These are phyloP conservation scores for Backusella psychrophila DNA, from an alignment of 192 early-diverging fungal genomes.

Conservation along the genomic window DNA sequence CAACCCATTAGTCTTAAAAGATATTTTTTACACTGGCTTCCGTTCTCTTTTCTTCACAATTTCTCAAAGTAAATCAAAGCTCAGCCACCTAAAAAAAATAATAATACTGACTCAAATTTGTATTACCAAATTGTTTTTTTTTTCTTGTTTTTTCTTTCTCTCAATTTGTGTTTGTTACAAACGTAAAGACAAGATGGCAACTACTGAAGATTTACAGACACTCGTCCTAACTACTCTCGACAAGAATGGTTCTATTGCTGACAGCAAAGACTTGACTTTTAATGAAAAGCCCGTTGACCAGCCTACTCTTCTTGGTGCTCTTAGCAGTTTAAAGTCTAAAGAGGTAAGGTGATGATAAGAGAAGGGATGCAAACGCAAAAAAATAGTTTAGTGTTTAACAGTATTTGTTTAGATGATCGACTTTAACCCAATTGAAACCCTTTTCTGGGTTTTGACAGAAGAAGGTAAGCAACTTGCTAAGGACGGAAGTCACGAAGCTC, in stretches of 20 bases:
- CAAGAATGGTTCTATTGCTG: constrained; percentile 61
- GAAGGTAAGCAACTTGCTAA: constrained; percentile 87
- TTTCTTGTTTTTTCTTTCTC: not conserved
- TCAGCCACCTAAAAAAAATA: constrained; percentile 6
- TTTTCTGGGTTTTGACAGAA: constrained; percentile 80
- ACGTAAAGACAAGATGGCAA: constrained; percentile 14
- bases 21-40: not conserved
- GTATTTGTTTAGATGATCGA: constrained; percentile 64
- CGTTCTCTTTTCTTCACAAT: not conserved
- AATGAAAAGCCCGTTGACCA: constrained; percentile 65
- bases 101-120: constrained; percentile 8
- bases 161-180: not conserved
- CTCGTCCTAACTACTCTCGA: constrained; percentile 70
- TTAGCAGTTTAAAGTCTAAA: constrained; percentile 82
- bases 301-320: constrained; percentile 70
- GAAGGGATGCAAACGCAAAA: not conserved
- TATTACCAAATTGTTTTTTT: not conserved
- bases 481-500: constrained; percentile 90
- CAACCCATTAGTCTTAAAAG: not conserved
- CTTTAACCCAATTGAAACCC: constrained; percentile 75
- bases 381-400: not conserved
- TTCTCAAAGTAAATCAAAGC: not conserved
- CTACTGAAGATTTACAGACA: constrained; percentile 45
- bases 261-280: constrained; percentile 61
- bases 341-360: constrained; percentile 57